A percentile compares a stretch with the other conserved stretches of the same genome.
Evolutionary conservation across 768 basidiomycete species (phyloP).

Genomic region (Hortiboletus campestris): DNA sequence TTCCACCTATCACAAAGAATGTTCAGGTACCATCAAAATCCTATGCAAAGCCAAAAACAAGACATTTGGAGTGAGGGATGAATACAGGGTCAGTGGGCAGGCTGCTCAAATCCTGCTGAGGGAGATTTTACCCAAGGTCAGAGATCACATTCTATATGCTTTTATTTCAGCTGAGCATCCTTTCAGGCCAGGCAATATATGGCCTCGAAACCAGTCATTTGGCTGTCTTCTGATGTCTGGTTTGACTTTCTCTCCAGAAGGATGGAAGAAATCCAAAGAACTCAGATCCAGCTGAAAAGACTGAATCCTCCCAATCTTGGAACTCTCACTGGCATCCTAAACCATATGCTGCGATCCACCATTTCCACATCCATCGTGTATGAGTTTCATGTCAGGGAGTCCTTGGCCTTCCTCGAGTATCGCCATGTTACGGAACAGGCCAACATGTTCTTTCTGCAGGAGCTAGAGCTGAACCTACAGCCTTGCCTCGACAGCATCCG

Average conservation of each 20-base stretch:
- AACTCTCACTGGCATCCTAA: constrained; percentile 2
- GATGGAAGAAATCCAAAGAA: neutral
- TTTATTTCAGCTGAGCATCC: neutral
- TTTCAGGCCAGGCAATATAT: neutral
- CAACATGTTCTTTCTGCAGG: neutral
- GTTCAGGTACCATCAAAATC: neutral
- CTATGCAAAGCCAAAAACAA: neutral
- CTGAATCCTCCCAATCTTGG: constrained; percentile 11
- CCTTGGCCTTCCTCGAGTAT: neutral
- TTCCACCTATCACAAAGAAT: neutral
- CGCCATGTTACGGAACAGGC: neutral
- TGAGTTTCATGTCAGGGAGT: constrained; percentile 6
- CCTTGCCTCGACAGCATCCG: too few relatives aligned
- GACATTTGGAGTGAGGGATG: constrained; percentile 1
- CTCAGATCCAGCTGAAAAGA: neutral
- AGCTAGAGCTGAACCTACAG: neutral
- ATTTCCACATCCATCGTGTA: neutral
- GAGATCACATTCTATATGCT: neutral
- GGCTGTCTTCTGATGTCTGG: constrained; percentile 2
- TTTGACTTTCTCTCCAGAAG: neutral
- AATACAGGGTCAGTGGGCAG: constrained; percentile 4
- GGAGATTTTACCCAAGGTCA: neutral
- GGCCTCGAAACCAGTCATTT: neutral
- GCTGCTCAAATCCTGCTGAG: neutral
- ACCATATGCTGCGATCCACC: constrained; percentile 5